Evolutionary conservation across 2,329 filamentous ascomycete species (phyloP).

Genomic region (Cercospora sesami): DNA sequence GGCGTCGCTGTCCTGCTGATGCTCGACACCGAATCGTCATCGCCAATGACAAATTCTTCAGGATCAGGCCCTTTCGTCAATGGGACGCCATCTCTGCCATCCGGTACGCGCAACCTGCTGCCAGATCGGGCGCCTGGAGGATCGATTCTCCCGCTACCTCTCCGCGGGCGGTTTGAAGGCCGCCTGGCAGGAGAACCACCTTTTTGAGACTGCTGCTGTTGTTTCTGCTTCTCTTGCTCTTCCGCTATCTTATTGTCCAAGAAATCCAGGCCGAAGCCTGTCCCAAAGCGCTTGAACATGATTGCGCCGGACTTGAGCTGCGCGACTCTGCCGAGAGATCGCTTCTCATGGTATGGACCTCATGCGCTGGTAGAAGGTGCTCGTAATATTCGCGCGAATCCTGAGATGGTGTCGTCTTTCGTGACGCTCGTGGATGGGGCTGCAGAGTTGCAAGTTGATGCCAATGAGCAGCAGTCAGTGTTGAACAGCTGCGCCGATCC

Average conservation of each 20-base stretch:
- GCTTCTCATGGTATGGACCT: constrained; percentile 23
- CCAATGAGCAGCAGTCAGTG: constrained; percentile 5
- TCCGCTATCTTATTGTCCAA: constrained; percentile 71
- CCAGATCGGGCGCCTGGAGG: constrained; percentile 33
- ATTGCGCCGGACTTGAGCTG: constrained; percentile 28
- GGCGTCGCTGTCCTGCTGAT: constrained; percentile 64
- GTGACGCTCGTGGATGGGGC: not conserved
- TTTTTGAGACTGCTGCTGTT: constrained; percentile 29
- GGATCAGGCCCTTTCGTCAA: constrained; percentile 67
- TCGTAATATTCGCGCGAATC: not conserved
- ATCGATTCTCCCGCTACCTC: constrained; percentile 42
- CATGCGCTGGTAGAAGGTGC: not conserved
- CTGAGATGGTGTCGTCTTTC: not conserved
- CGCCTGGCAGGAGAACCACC: constrained; percentile 36
- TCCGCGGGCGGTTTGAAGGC: constrained; percentile 46
- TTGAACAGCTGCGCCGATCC: constrained; percentile 1
- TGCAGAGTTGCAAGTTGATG: not conserved
- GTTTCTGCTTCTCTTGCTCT: constrained; percentile 78
- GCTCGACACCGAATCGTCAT: constrained; percentile 66
- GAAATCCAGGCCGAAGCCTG: constrained; percentile 42
- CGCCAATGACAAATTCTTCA: constrained; percentile 82
- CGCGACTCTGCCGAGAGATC: constrained; percentile 13
- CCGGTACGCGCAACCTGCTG: constrained; percentile 31
- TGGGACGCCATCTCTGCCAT: constrained; percentile 19
- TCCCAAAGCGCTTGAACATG: constrained; percentile 34